Base-by-base conservation (phyloP, 495 filamentous ascomycete genomes). In the Elasticomyces elasticus region DNA sequence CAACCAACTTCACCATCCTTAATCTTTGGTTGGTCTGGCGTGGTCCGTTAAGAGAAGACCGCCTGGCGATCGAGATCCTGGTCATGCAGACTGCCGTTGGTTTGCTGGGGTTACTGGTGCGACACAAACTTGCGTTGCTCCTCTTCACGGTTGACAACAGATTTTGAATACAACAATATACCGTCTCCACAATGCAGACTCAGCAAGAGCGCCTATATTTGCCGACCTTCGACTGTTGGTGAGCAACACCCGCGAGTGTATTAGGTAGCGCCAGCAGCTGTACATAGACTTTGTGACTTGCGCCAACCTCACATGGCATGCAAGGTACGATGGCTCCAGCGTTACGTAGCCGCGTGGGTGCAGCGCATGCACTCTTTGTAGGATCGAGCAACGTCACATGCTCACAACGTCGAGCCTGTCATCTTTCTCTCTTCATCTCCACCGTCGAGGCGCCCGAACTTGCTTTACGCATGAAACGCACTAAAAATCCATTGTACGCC, bases 1-100 rank as follows among this genome's bases (percentile, higher is more conserved):
- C 80, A 12, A 85, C 78, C n/a, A 98, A 98, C 61, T 74, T 98
- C 49, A 98, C 92, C 0, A 77, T 97, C 17, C 67, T 98, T 52
- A 98, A 98, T 63, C 76, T 98, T 40, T 98, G 91, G 92, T 70
- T 98, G 45, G 87, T 97, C 24, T 95, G 88, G 88, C 82, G 87
- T 69, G 92, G 92, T 0, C 92, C 94, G 0, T 81, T 90, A 81
- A 78, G 82, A 49, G 92, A 98, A 65, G 86, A 95, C 67, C 74
- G 79, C 33, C 74, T 97, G 15, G 86, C 87, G 11, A 71, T 80
- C 58, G 86, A 85, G 63, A 75, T 98, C 51, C 73, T 89, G 40
- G 71, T 61, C 24, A 74, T 95, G 69, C 92, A 98, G 74, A 69
- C 72, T 17, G 64, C 76, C 0, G 76, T 82, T 50, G 91, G 91